Percentiles rank a stretch among this genome's conserved stretches.
These are phyloP conservation scores for Wickerhamiella cacticola DNA, from an alignment of 805 yeast genomes.

Conservation along the genomic window DNA sequence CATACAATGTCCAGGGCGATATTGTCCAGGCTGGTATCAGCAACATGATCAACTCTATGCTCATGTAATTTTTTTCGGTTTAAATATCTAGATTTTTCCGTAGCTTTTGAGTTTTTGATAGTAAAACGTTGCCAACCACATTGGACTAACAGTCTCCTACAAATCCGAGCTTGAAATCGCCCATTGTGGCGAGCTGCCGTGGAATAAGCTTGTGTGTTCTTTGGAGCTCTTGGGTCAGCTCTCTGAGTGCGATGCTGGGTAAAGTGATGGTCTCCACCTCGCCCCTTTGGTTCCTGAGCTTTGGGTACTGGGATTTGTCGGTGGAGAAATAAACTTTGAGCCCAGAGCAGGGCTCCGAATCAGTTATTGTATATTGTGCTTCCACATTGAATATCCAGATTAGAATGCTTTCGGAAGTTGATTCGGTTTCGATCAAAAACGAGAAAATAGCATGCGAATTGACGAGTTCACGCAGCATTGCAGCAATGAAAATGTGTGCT, in stretches of 20 bases:
- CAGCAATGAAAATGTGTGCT: conserved; percentile 15
- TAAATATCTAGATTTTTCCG: background rate
- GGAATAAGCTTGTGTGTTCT: conserved; percentile 32
- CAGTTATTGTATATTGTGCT: conserved; percentile 24
- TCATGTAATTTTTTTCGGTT: background rate
- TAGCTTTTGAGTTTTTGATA: conserved; percentile 8
- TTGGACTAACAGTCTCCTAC: conserved; percentile 12
- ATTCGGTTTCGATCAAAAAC: conserved; percentile 16
- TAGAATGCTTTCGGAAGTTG: conserved; percentile 7
- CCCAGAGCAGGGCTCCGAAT: conserved; percentile 23
- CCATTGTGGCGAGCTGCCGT: conserved; percentile 16
- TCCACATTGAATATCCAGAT: conserved; percentile 44
- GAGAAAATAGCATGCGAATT: conserved; percentile 29
- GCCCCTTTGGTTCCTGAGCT: conserved; percentile 27
- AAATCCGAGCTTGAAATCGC: conserved; percentile 27
- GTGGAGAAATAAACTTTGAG: conserved; percentile 38
- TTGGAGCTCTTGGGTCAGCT: conserved; percentile 26
- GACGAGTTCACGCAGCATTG: conserved; percentile 23
- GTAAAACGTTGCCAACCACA: background rate
- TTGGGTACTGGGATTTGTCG: conserved; percentile 24
- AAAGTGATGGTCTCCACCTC: conserved; percentile 34
- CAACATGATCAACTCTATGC: conserved; percentile 1
- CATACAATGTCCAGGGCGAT: conserved; percentile 2
- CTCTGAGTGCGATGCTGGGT: conserved; percentile 28
- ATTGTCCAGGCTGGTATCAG: conserved; percentile 3